phyloP scores from a whole-genome alignment of 2,329 filamentous ascomycete species.

The Nemania abortiva region DNA sequence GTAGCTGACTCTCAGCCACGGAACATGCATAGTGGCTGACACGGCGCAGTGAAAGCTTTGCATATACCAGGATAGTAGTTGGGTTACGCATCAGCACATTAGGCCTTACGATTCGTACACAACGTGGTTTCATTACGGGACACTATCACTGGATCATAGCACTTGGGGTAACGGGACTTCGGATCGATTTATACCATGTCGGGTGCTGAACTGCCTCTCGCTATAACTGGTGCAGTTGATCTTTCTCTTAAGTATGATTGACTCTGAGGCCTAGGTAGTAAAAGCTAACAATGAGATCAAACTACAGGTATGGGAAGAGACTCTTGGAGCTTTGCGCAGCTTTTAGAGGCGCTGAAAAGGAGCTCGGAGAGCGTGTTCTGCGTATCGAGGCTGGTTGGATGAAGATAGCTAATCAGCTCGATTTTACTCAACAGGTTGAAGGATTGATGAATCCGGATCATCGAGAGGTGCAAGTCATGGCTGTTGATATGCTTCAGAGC shows the following conservation, averaged over 20 bases:
- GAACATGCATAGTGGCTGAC: too few relatives aligned
- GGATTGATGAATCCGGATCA: background rate
- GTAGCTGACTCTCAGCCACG: too few relatives aligned
- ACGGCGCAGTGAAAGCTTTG: too few relatives aligned
- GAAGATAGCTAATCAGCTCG: slow-evolving; percentile 1
- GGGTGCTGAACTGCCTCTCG: slow-evolving; percentile 13
- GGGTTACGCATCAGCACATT: too few relatives aligned
- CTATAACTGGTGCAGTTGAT: slow-evolving; percentile 8
- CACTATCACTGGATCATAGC: background rate
- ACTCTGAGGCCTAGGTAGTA: background rate
- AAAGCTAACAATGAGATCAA: slow-evolving; percentile 1
- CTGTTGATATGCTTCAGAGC: slow-evolving; percentile 6
- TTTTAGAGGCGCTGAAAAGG: slow-evolving; percentile 9
- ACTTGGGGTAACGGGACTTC: background rate
- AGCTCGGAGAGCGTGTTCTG: slow-evolving; percentile 5
- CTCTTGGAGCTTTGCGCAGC: slow-evolving; percentile 9
- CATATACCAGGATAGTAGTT: too few relatives aligned
- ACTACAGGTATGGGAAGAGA: slow-evolving; percentile 8
- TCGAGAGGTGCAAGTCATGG: background rate
- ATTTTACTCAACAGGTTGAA: slow-evolving; percentile 2
- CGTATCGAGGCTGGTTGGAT: slow-evolving; percentile 8
- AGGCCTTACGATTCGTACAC: too few relatives aligned
- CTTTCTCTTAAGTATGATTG: slow-evolving; percentile 11
- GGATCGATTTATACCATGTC: slow-evolving; percentile 5
- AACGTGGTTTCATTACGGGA: too few relatives aligned